Evolutionary conservation across 805 yeast genomes (phyloP), one percentile per base, ranked within the genome.

Genomic region (Tetrapisispora fleetii): DNA sequence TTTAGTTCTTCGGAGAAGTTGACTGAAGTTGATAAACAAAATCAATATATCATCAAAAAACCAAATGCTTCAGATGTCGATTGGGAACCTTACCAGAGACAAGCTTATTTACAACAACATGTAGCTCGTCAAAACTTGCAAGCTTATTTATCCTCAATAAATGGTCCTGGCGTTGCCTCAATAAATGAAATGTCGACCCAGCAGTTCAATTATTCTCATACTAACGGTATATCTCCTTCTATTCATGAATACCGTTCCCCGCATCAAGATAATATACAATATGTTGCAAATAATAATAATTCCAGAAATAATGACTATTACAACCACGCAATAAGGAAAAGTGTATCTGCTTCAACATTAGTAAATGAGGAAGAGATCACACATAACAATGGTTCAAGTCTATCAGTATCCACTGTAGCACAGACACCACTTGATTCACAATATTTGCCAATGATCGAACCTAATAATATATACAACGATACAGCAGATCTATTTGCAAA

Each of bases 81-180:
- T 44, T 64, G 68, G 69, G 53, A 57, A 47, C 54, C 51, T 16
- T 56, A 63, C 43, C 68, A 61, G 50, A 60, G 62, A 21, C 67
- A 63, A 46, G 68, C 68, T 2, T 56, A 59, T 46, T 48, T 60
- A 42, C 66, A 62, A 47, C 68, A 65, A 50, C 63, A 64, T 40
- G 50, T 57, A 13, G 70, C 68, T 2, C 64, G 62, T 45, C 67
- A 64, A 45, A 63, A 59, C 48, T 49, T 65, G 30, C 65, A 64
- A 43, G 67, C 64, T 1, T 65, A 63, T 38, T 45, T 65, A 36
- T 50, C 63, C 2, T 56, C 66, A 8, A 46, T 65, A 39, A 56
- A 57, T 21, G 8, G 35, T 46, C 43, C 38, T 28, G 40, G 4
- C 17, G 22, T 16, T 22, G 24, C 22, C 10, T 13, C 33, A 7